Conservation (phyloP, 2,329 filamentous ascomycete species). For the Cercospora sojina region DNA sequence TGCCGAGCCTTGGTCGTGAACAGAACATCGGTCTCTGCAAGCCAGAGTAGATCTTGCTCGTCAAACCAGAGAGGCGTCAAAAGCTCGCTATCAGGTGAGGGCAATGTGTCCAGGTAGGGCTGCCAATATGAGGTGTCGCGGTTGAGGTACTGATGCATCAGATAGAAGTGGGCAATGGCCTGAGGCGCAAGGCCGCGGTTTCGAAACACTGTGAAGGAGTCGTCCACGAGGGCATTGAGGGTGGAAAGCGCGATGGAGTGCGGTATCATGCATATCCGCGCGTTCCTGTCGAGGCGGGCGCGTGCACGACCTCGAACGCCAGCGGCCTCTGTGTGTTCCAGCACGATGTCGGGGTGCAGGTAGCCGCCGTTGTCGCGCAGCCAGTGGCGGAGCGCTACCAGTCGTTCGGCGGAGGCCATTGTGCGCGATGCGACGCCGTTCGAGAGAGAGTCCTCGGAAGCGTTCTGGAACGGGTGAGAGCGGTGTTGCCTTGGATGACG, state of each 20-base stretch:
- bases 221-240: conserved; percentile 41
- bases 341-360: conserved; percentile 31
- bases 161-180: conserved; percentile 40
- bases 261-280: conserved; percentile 33
- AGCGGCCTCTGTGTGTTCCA: conserved; percentile 27
- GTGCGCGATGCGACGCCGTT: neutral
- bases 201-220: conserved; percentile 35
- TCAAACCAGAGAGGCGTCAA: conserved; percentile 40
- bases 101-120: conserved; percentile 39
- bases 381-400: conserved; percentile 34
- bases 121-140: conserved; percentile 39
- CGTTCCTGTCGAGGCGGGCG: conserved; percentile 22
- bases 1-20: conserved; percentile 36
- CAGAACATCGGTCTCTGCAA: conserved; percentile 39
- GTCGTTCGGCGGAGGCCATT: conserved; percentile 17
- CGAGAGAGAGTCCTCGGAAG: neutral
- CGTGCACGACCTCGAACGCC: conserved; percentile 34
- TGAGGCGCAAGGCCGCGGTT: conserved; percentile 32
- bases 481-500: neutral
- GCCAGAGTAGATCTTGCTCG: conserved; percentile 35
- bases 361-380: conserved; percentile 35
- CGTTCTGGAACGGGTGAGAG: neutral
- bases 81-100: conserved; percentile 34
- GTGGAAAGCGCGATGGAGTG: conserved; percentile 39
- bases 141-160: conserved; percentile 39